These are phyloP conservation scores for Coniosporium apollinis DNA, from an alignment of 495 filamentous ascomycete species.

Conservation along the genomic window DNA sequence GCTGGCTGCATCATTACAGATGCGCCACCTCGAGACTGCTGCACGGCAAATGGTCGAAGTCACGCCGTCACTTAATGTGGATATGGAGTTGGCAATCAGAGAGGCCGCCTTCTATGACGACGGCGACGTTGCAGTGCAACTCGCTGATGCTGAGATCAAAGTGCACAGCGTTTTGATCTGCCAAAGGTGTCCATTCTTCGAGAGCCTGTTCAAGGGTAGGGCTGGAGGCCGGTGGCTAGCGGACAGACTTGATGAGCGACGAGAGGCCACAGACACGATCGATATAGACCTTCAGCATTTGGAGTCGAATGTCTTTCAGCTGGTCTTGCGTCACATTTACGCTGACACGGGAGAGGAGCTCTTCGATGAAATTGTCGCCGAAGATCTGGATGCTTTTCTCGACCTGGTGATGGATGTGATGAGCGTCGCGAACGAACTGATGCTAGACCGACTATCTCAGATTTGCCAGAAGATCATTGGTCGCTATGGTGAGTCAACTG, in stretches of 20 bases:
- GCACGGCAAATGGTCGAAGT: conserved; percentile 56
- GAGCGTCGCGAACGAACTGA: conserved; percentile 78
- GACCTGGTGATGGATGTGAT: conserved; percentile 86
- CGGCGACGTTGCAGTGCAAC: conserved; percentile 58
- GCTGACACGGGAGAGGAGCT: conserved; percentile 64
- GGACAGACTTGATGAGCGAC: conserved; percentile 37
- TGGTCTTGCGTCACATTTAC: conserved; percentile 72
- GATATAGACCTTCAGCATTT: conserved; percentile 75
- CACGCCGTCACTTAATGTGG: conserved; percentile 41
- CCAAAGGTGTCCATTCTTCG: conserved; percentile 81
- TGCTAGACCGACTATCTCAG: conserved; percentile 81
- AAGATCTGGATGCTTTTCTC: conserved; percentile 63
- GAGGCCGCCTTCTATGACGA: conserved; percentile 54
- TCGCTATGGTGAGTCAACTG: conserved; percentile 45
- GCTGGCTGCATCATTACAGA: conserved; percentile 45
- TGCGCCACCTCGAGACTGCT: conserved; percentile 53
- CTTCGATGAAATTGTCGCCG: conserved; percentile 58
- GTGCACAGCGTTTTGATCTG: conserved; percentile 67
- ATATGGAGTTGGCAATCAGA: conserved; percentile 48
- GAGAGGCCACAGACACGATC: conserved; percentile 30
- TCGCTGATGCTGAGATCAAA: conserved; percentile 46
- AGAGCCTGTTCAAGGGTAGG: conserved; percentile 72
- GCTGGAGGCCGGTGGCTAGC: conserved; percentile 71
- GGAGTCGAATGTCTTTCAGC: conserved; percentile 47
- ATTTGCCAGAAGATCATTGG: conserved; percentile 80